Conservation (phyloP, 2,329 filamentous ascomycete genomes). For the Leptographium flavum region DNA sequence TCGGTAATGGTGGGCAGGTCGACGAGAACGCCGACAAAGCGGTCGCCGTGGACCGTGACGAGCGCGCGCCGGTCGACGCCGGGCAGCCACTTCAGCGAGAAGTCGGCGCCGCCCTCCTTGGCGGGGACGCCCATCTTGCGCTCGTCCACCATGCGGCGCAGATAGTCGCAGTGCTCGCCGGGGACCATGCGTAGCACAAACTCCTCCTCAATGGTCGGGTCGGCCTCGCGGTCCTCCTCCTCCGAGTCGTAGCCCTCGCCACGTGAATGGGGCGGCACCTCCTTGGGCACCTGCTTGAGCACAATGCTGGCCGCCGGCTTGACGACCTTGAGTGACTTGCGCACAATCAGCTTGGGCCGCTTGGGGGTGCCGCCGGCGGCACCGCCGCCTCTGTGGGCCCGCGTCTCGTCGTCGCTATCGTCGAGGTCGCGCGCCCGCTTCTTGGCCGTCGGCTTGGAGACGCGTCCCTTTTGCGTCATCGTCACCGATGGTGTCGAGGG, state of each 20-base stretch:
- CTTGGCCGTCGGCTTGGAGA: constrained; percentile 46
- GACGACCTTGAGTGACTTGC: constrained; percentile 31
- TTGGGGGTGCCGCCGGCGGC: constrained; percentile 21
- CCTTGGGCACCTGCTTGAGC: constrained; percentile 30
- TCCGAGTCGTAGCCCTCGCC: constrained; percentile 96
- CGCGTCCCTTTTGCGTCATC: constrained; percentile 46
- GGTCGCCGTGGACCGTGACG: constrained; percentile 52
- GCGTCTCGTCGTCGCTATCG: constrained; percentile 30
- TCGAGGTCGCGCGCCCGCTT: constrained; percentile 45
- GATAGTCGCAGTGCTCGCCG: constrained; percentile 72
- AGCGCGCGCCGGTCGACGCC: constrained; percentile 59
- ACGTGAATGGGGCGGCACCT: constrained; percentile 51
- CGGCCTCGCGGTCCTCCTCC: constrained; percentile 74
- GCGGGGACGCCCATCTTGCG: constrained; percentile 57
- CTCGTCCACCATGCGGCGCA: constrained; percentile 62
- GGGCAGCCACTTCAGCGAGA: constrained; percentile 62
- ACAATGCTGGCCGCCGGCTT: constrained; percentile 17
- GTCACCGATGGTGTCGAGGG: too few species aligned
- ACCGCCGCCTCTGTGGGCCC: constrained; percentile 14
- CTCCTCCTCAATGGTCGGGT: constrained; percentile 80
- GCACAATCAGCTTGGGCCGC: constrained; percentile 39
- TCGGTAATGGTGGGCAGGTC: constrained; percentile 80
- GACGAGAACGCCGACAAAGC: constrained; percentile 66
- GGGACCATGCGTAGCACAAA: constrained; percentile 81
- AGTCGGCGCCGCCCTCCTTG: constrained; percentile 55